Evolutionary conservation across 2,329 filamentous ascomycete species (phyloP), one percentile per base, ranked within the genome.

Genomic region (Canariomyces notabilis): DNA sequence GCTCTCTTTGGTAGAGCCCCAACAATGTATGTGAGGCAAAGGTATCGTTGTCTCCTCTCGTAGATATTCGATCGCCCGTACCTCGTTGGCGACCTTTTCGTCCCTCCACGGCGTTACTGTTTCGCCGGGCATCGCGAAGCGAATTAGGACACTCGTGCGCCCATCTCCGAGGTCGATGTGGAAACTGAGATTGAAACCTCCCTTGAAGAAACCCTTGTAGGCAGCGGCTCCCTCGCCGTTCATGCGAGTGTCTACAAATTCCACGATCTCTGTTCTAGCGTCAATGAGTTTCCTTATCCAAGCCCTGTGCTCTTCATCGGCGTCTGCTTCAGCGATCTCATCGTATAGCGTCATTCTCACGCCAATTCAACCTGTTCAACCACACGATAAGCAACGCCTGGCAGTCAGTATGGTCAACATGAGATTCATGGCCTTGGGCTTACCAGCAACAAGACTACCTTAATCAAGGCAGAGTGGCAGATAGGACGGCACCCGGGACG

Each of bases 1-100:
- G 62, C 61, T 44, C 54, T 61, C 22, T 3, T 12, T 15, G 8
- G 33, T 19, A 6, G 23, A 4, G 14, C 46, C 40, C 40, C 46
- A 48, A 11, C 9, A 37, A 16, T 14, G 23, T 5, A 44, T 16
- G 2, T 14, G 20, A 29, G 44, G n/a, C 18, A 23, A 12, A 26
- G 49, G 19, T 26, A 49, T 23, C 20, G 37, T n/a, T 20, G 39
- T 35, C 19, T 45, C 8, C 20, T 20, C 35, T 4, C 20, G 12
- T 7, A 48, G 35, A 16, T 34, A 34, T 8, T 26, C 35, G 21
- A 34, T 26, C 6, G 31, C 21, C 8, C 36, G 14, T 7, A 23
- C 46, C 11, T 44, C 46, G 5, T 32, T 34, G 12, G 11, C 26
- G 8, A 40, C 36, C n/a, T 46, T 45, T 9, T 42, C 42, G 6